Evolutionary conservation across 345 rosid genomes (phyloP).

Genomic region (Erysimum cheiranthoides): DNA sequence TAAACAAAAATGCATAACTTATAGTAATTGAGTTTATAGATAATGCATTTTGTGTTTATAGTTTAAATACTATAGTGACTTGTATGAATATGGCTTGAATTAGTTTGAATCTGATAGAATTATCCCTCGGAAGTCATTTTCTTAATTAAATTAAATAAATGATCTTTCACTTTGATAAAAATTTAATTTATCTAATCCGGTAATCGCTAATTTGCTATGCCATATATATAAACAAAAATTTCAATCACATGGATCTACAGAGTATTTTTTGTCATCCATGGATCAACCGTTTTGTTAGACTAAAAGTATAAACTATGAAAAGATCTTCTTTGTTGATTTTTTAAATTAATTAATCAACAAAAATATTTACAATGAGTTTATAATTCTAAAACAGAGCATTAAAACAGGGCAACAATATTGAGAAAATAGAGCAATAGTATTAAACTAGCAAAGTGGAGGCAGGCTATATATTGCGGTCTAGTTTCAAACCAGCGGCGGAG

Average conservation of each 20-base stretch:
- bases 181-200: background rate
- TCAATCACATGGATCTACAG: background rate
- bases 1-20: background rate
- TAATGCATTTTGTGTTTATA: conserved; percentile 3
- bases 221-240: too few species aligned
- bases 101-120: background rate
- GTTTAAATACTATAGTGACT: background rate
- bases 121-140: background rate
- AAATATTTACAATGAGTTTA: too few species aligned
- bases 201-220: background rate
- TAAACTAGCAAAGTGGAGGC: too few species aligned
- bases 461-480: too few species aligned
- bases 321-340: background rate
- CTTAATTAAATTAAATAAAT: background rate
- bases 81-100: background rate
- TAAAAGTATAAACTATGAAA: background rate
- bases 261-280: background rate
- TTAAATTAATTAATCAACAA: too few species aligned
- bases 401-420: too few species aligned
- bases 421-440: too few species aligned
- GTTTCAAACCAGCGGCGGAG: too few species aligned
- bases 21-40: background rate
- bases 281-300: background rate
- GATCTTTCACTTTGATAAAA: background rate
- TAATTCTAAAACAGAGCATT: too few species aligned